These are phyloP conservation scores for Pseudocohnilembus persalinus DNA, from an alignment of 169 alveolate genomes.

Conservation along the genomic window DNA sequence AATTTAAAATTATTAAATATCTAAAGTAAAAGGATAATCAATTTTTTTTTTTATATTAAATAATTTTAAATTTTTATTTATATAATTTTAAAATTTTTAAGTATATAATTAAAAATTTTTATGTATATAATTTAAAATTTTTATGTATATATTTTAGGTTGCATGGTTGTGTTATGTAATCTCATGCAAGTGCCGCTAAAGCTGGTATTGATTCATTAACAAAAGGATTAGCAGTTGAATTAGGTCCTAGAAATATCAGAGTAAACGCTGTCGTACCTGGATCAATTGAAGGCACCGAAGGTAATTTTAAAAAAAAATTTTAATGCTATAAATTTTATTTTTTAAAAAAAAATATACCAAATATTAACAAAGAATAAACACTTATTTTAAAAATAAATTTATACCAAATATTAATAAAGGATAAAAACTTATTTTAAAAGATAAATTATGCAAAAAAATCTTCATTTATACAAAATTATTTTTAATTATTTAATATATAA, in stretches of 20 bases:
- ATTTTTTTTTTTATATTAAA: too few relatives aligned
- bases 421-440: too few relatives aligned
- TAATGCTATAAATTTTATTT: slow-evolving; percentile 2
- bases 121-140: neutral
- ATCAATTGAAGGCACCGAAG: slow-evolving; percentile 80
- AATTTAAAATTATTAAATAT: slow-evolving; percentile 3
- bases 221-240: slow-evolving; percentile 85
- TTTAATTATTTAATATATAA: slow-evolving; percentile 25
- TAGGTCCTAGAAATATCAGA: slow-evolving; percentile 85
- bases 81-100: neutral
- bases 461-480: slow-evolving; percentile 34
- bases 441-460: too few relatives aligned
- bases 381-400: too few relatives aligned
- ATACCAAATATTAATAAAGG: too few relatives aligned
- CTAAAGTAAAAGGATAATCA: slow-evolving; percentile 14
- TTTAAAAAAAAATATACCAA: too few relatives aligned
- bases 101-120: neutral
- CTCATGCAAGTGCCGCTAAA: slow-evolving; percentile 88
- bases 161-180: neutral
- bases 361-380: too few relatives aligned
- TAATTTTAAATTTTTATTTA: too few relatives aligned
- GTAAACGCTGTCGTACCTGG: slow-evolving; percentile 89
- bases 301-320: slow-evolving; percentile 38
- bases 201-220: slow-evolving; percentile 87
- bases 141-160: neutral